Evolutionary conservation across 129 eudicot genomes (phyloP), one percentile per base, ranked within the genome.

Genomic region (Erigeron canadensis): DNA sequence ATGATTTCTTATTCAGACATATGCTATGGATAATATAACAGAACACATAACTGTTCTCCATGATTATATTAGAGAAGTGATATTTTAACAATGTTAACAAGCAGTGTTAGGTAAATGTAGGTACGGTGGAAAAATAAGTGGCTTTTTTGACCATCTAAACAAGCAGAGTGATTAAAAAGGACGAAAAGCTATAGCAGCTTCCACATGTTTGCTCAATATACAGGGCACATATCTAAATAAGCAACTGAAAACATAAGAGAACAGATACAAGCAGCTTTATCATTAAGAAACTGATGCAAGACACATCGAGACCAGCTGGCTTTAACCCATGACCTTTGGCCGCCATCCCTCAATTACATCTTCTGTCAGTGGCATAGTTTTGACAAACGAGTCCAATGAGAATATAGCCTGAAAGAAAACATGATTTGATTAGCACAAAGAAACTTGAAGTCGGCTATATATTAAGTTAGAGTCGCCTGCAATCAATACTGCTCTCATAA

Each of bases 311-410:
- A 47, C 47, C 11, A 17, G 28, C 2, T 72, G 19, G 46, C 55
- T 45, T 84, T 75, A 91, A 54, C 95, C 95, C 90, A 69, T 80
- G 17, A 91, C 95, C 79, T 91, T 91, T 58, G 95, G 86, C 69
- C 97, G 86, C 98, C 98, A 93, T 60, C 98, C 98, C 69, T 86
- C 95, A 8, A 87, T 84, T 7, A 94, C 89, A 53, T 89, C 97
- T 80, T 87, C 93, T 5, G 82, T 58, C 22, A 71, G 73, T 64
- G 99, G 91, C 72, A 79, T 81, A 0, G 99, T 94, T 62, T 94
- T 94, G 78, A 73, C 48, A 63, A 94, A 94, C 0, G 99, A 94
- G 28, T 90, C 96, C 89, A 53, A 72, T 28, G 96, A 84, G 75
- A 89, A 90, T 53, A 90, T 63, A 18, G 76, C 70, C 96, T 90